Percentiles rank a stretch among this genome's conserved stretches.
Conservation (phyloP, 352 stramenopile species). For the Blastocystis sp. region DNA sequence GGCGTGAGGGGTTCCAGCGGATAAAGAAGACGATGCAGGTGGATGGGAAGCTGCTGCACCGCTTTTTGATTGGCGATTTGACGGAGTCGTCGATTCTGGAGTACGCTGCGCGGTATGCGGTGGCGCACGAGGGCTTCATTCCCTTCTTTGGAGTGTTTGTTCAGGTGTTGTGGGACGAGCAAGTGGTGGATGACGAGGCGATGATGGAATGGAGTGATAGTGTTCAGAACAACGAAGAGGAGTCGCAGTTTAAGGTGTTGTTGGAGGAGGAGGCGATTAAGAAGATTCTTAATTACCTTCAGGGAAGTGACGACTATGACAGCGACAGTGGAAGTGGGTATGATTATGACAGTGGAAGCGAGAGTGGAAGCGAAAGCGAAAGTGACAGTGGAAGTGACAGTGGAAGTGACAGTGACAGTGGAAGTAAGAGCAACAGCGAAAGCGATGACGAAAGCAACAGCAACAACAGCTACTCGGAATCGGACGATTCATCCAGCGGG, state of each 20-base stretch:
- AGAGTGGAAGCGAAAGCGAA: neutral
- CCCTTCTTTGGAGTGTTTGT: slow-evolving; percentile 46
- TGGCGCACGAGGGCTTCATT: neutral
- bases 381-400: neutral
- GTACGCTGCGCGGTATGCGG: neutral
- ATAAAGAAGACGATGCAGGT: neutral
- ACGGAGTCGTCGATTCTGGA: slow-evolving; percentile 5
- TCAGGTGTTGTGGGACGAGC: slow-evolving; percentile 15
- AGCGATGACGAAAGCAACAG: neutral
- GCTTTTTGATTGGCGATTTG: slow-evolving; percentile 7
- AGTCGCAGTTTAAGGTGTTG: slow-evolving; percentile 6
- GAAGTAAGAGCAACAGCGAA: neutral
- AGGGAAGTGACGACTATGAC: neutral
- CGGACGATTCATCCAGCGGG: too few species aligned
- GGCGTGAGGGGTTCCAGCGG: neutral
- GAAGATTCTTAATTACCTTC: slow-evolving; percentile 19
- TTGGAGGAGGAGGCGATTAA: slow-evolving; percentile 8
- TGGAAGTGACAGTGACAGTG: neutral
- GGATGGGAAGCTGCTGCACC: neutral
- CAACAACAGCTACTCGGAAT: neutral
- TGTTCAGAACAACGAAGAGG: neutral
- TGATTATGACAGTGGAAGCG: neutral
- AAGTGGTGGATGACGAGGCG: neutral
- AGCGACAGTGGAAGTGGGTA: neutral
- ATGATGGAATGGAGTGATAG: neutral